A percentile compares a stretch with the other conserved stretches of the same genome.
These are phyloP conservation scores for Pilobolus umbonatus DNA, from an alignment of 192 early-diverging fungal species.

Conservation along the genomic window DNA sequence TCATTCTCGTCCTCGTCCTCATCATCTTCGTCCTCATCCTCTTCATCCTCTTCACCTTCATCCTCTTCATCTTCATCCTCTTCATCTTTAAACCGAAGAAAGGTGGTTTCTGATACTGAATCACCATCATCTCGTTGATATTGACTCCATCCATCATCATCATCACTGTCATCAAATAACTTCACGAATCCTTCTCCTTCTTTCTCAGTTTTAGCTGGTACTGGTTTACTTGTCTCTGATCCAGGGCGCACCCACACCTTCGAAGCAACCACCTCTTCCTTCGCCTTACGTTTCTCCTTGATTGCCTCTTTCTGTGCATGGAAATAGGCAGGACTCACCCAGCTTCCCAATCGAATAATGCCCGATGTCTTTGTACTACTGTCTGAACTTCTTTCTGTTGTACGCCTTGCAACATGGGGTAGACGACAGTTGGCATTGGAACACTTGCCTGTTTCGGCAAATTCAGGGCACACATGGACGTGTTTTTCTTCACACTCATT, in stretches of 20 bases:
- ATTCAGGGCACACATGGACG: constrained; percentile 67
- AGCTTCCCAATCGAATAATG: constrained; percentile 5
- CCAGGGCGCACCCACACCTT: constrained; percentile 13
- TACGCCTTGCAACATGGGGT: constrained; percentile 44
- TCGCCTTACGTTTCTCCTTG: neutral
- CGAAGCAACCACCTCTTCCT: constrained; percentile 8
- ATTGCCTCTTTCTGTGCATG: neutral
- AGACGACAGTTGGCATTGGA: constrained; percentile 48
- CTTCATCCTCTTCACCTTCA: neutral
- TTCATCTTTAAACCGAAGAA: constrained; percentile 29
- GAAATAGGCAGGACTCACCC: constrained; percentile 11
- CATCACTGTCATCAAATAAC: constrained; percentile 27
- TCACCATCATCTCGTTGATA: constrained; percentile 29
- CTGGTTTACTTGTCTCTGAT: constrained; percentile 1
- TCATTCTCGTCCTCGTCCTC: neutral
- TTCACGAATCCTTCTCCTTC: constrained; percentile 32
- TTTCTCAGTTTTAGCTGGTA: constrained; percentile 1
- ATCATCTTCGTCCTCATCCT: neutral
- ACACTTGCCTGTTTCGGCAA: constrained; percentile 58
- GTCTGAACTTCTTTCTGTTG: no score
- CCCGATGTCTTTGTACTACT: constrained; percentile 3
- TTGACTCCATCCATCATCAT: constrained; percentile 18
- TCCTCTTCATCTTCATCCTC: constrained; percentile 38
- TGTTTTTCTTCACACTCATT: constrained; percentile 53
- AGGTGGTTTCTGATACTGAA: constrained; percentile 18